Percentiles rank a stretch among this genome's conserved stretches.
Conservation (phyloP, 495 filamentous ascomycete genomes). For the Copromyces sp. region DNA sequence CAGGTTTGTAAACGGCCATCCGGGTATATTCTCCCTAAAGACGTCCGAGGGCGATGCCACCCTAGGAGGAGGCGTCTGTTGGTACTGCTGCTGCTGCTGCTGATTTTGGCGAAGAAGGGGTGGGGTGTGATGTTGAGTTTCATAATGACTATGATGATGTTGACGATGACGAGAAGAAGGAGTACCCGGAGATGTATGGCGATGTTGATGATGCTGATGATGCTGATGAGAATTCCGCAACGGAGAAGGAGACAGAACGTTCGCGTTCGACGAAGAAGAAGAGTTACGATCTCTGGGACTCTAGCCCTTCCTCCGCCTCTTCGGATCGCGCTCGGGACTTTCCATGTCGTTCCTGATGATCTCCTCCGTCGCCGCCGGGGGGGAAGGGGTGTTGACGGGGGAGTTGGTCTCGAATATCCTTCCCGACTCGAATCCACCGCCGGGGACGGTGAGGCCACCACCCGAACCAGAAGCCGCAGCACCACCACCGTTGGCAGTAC, state of each 20-base stretch:
- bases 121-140: background rate
- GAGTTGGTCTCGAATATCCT: constrained; percentile 25
- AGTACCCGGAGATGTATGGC: background rate
- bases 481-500: background rate
- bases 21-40: background rate
- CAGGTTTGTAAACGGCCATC: background rate
- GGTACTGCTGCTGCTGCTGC: background rate
- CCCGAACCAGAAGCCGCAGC: background rate
- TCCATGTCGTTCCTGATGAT: constrained; percentile 27
- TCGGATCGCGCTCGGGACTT: constrained; percentile 29
- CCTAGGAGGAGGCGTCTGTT: background rate
- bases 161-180: background rate
- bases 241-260: background rate
- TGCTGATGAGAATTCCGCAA: background rate
- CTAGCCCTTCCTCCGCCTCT: constrained; percentile 28
- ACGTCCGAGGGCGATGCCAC: background rate
- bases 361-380: constrained; percentile 35
- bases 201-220: background rate
- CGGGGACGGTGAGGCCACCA: background rate
- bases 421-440: constrained; percentile 12
- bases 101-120: background rate
- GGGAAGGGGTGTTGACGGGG: constrained; percentile 30
- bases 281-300: background rate
- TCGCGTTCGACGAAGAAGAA: background rate
- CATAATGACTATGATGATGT: background rate